Percentiles rank a stretch among this genome's conserved stretches.
These are phyloP conservation scores for Pythium graminicola DNA, from an alignment of 352 stramenopile species.

Conservation along the genomic window DNA sequence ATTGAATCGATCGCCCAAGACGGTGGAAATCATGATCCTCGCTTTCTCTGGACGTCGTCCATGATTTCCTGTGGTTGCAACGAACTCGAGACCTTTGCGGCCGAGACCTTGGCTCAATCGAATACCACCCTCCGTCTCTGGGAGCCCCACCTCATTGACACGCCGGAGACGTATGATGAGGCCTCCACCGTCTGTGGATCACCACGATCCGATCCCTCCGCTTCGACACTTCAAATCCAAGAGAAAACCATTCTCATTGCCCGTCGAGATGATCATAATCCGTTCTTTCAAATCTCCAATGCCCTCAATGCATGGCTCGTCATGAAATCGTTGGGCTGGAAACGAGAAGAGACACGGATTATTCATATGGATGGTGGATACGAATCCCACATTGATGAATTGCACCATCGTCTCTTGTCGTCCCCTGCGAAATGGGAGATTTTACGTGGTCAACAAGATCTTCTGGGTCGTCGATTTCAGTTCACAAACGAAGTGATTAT, in stretches of 20 bases:
- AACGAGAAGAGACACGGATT: conserved; percentile 12
- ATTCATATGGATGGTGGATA: conserved; percentile 29
- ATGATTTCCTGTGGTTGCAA: conserved; percentile 20
- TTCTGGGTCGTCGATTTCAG: conserved; percentile 25
- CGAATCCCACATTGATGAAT: conserved; percentile 19
- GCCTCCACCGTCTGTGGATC: conserved; percentile 8
- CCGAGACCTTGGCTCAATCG: not conserved
- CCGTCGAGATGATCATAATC: conserved; percentile 31
- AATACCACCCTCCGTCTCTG: conserved; percentile 5
- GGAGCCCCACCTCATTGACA: conserved; percentile 1
- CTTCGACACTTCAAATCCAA: not conserved
- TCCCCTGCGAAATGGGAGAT: conserved; percentile 10
- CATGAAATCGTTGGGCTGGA: conserved; percentile 15
- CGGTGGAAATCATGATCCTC: conserved; percentile 33
- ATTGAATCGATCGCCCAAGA: conserved; percentile 27
- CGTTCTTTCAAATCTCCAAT: conserved; percentile 29
- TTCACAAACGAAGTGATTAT: conserved; percentile 39
- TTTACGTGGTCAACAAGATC: conserved; percentile 17
- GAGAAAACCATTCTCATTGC: conserved; percentile 26
- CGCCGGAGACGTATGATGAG: not conserved
- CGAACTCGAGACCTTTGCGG: conserved; percentile 8
- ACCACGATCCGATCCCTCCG: not conserved
- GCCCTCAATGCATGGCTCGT: conserved; percentile 29
- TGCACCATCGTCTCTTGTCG: conserved; percentile 23
- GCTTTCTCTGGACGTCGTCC: conserved; percentile 17